These are phyloP conservation scores for Trypanosoma theileri DNA, from an alignment of 208 protist species.

Conservation along the genomic window DNA sequence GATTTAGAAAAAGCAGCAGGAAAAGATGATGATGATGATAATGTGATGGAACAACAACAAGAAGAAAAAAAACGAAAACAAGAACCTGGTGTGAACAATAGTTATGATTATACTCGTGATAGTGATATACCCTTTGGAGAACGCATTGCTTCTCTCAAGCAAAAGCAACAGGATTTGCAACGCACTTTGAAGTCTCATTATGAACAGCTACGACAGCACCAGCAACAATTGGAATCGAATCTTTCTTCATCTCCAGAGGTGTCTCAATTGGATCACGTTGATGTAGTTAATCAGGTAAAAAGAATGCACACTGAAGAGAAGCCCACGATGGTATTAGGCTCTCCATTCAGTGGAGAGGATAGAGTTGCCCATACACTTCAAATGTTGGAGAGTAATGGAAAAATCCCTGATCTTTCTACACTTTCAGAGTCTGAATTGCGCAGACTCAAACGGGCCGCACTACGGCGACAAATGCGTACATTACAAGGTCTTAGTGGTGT, in stretches of 20 bases:
- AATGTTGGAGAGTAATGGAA: slow-evolving; percentile 20
- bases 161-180: slow-evolving; percentile 8
- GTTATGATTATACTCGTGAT: background rate
- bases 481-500: background rate
- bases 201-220: slow-evolving; percentile 6
- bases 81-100: background rate
- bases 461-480: background rate
- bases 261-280: background rate
- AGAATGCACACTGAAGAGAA: background rate
- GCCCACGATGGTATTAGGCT: background rate
- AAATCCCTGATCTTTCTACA: slow-evolving; percentile 4
- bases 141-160: background rate
- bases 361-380: slow-evolving; percentile 14
- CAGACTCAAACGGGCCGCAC: background rate
- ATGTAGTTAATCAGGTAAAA: background rate
- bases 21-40: background rate
- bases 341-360: background rate
- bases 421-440: slow-evolving; percentile 19
- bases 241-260: background rate
- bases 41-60: background rate
- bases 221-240: slow-evolving; percentile 3
- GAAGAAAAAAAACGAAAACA: too few species aligned
- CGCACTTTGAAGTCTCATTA: background rate
- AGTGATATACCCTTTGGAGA: background rate
- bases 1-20: slow-evolving; percentile 21